Base-by-base conservation (phyloP, 73 alveolate genomes). In the Tetrahymena elliotti region DNA sequence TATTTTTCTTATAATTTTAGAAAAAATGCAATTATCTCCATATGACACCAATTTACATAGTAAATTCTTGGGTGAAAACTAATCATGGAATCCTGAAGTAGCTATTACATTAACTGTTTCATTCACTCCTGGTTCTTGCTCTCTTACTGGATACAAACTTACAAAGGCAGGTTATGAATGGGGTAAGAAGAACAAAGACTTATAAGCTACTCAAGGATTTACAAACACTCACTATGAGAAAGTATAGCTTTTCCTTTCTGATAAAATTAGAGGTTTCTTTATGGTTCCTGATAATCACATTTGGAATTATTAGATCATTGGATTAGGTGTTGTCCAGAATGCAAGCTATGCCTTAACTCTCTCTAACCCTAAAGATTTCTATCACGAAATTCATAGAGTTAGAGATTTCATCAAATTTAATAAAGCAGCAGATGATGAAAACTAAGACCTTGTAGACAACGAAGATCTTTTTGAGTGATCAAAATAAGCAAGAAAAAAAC, bases 291-390 rank as follows among this genome's bases (percentile, higher is more conserved):
- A 99, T 95, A 99, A 98, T 53, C 99, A 99, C 95, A 97, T 99
- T 93, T 99, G 99, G 99, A 99, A 99, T 98, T 99, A 98, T 97
- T 99, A 99, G 98, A 98, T 99, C 98, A 99, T 98, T 97, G 99
- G 99, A 36, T 98, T 99, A 94, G 99, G 99, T 94, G 99, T 98
- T 96, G 98, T 97, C 52, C 97, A 96, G 93, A 97, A 97, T 84
- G 98, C 98, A 99, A 99, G 98, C 92, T 99, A 98, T 97, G 97
- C 98, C 68, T 95, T 99, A 20, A 96, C 96, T 93, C 97, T 98
- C 16, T 99, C 98, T 82, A 97, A 97, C 94, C 99, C 99, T n/a
- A 97, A 97, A 95, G 99, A 98, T 93, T 99, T 96, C 96, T 98
- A 98, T 96, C 96, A 98, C 95, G 99, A 98, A 96, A 96, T 98